phyloP scores from a whole-genome alignment of 2,329 filamentous ascomycete genomes.

The Zasmidium citrigriseum region DNA sequence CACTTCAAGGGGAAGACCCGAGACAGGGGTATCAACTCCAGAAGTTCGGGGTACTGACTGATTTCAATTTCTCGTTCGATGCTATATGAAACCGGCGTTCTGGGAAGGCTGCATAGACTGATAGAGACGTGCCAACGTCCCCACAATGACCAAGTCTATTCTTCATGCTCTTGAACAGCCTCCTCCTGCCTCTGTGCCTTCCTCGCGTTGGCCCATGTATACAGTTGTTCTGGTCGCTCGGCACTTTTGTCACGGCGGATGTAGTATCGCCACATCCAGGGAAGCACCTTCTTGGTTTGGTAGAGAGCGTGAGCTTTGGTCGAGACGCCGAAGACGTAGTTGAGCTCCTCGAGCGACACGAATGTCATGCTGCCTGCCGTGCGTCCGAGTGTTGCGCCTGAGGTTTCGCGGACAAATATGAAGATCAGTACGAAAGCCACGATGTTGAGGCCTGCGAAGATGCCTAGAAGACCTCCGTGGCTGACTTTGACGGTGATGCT shows the following conservation, averaged over 20 bases:
- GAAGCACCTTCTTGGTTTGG: constrained; percentile 12
- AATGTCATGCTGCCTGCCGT: constrained; percentile 23
- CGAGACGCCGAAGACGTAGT: constrained; percentile 33
- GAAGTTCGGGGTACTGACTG: not conserved
- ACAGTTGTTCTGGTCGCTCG: constrained; percentile 6
- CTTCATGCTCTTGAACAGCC: not conserved
- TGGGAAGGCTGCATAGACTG: not conserved
- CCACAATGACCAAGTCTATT: not conserved
- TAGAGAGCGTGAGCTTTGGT: constrained; percentile 13
- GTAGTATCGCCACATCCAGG: constrained; percentile 15
- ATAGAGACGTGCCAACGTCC: not conserved
- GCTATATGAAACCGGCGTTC: not conserved
- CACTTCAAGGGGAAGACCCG: not conserved
- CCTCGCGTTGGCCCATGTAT: constrained; percentile 3
- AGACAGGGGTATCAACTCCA: not conserved
- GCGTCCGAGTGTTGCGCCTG: constrained; percentile 24
- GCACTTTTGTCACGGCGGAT: not conserved
- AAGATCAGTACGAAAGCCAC: constrained; percentile 34
- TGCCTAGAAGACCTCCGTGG: constrained; percentile 28
- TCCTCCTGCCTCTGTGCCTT: not conserved
- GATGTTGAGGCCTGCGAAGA: constrained; percentile 34
- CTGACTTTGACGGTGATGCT: constrained; percentile 15
- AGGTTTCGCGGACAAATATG: constrained; percentile 35
- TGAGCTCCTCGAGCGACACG: constrained; percentile 34
- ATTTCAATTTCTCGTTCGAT: not conserved